A percentile compares a stretch with the other conserved stretches of the same genome.
These are phyloP conservation scores for Chamaecrista fasciculata DNA, from an alignment of 306 rosid species.

Conservation along the genomic window DNA sequence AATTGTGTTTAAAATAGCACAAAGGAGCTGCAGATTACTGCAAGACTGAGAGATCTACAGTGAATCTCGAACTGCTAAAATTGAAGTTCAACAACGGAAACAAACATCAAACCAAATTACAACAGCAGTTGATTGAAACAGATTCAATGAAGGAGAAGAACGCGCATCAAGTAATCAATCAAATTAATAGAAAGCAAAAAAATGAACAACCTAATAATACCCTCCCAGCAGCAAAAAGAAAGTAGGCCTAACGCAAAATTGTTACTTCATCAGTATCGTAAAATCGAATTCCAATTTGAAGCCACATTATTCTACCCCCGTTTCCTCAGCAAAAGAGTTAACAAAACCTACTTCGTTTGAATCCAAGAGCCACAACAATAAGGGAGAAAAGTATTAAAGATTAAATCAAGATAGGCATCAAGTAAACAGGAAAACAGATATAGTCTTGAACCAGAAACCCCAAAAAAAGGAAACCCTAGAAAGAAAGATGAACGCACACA, in stretches of 20 bases:
- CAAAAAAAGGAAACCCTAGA: slow-evolving; percentile 33
- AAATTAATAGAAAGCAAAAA: background rate
- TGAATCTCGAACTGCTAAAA: too few relatives aligned
- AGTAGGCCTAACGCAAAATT: background rate
- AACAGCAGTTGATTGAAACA: background rate
- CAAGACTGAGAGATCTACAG: too few relatives aligned
- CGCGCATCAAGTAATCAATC: background rate
- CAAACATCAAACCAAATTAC: slow-evolving; percentile 11
- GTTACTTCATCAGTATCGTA: background rate
- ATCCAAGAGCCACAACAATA: background rate
- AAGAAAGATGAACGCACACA: slow-evolving; percentile 20
- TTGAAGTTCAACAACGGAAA: background rate
- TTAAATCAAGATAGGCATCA: background rate
- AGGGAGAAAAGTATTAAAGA: background rate
- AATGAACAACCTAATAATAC: background rate
- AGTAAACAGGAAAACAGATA: background rate
- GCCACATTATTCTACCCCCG: background rate
- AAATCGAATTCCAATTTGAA: background rate
- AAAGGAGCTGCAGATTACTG: too few relatives aligned
- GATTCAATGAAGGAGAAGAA: slow-evolving; percentile 1
- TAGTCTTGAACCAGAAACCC: background rate
- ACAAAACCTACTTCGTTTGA: background rate
- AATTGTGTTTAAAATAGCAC: too few relatives aligned
- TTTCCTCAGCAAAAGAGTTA: background rate
- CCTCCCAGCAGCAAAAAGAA: background rate